These are phyloP conservation scores for Neonectria sp. DNA, from an alignment of 2,329 filamentous ascomycete species.

Conservation along the genomic window DNA sequence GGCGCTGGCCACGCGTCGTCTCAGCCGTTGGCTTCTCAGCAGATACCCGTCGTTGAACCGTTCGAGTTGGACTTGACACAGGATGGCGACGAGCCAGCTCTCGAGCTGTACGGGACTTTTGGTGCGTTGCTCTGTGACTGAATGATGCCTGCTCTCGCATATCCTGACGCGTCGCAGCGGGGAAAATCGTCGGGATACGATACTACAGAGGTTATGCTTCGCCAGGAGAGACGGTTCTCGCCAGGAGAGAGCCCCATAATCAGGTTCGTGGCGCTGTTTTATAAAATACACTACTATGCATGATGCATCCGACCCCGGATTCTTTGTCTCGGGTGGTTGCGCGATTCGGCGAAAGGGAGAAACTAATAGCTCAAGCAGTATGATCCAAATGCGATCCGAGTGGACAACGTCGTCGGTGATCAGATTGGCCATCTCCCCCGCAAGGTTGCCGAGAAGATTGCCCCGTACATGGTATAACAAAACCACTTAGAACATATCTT, in stretches of 20 bases:
- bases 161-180: constrained; percentile 51
- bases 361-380: constrained; percentile 58
- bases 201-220: constrained; percentile 77
- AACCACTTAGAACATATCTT: neutral
- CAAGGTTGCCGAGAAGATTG: constrained; percentile 77
- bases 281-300: neutral
- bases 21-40: constrained; percentile 34
- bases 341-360: neutral
- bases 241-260: constrained; percentile 78
- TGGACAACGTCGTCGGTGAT: constrained; percentile 80
- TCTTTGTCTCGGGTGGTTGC: neutral
- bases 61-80: constrained; percentile 62
- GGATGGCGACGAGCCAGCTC: constrained; percentile 55
- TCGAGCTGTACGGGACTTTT: constrained; percentile 65
- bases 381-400: constrained; percentile 82
- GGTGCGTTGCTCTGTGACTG: constrained; percentile 48
- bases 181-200: constrained; percentile 66
- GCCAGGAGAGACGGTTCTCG: constrained; percentile 73
- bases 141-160: constrained; percentile 9
- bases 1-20: constrained; percentile 26
- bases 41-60: constrained; percentile 50
- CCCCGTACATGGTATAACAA: constrained; percentile 74
- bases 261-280: constrained; percentile 51
- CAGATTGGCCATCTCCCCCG: constrained; percentile 87
- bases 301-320: neutral